Percentiles rank a stretch among this genome's conserved stretches.
Evolutionary conservation across 306 rosid genomes (phyloP).

Genomic region (Cucurbita argyrosperma): DNA sequence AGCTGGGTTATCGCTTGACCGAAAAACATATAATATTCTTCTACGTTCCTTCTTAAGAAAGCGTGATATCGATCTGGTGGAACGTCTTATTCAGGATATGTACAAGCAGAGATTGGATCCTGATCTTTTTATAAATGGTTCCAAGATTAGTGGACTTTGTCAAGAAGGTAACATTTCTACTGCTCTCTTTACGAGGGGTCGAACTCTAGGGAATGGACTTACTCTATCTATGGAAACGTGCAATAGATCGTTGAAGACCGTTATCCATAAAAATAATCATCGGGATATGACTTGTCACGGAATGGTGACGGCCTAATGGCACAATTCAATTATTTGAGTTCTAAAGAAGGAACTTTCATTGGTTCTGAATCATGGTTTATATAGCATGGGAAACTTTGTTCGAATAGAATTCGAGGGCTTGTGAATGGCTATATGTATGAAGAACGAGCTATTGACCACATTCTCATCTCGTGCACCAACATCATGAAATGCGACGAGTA

Average conservation of each 20-base stretch:
- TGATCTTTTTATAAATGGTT: slow-evolving; percentile 17
- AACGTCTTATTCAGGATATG: slow-evolving; percentile 15
- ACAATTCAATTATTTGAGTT: slow-evolving; percentile 1
- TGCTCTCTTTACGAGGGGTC: slow-evolving; percentile 17
- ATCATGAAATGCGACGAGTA: not conserved
- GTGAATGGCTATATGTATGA: not conserved
- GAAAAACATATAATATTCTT: slow-evolving; percentile 22
- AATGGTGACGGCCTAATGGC: slow-evolving; percentile 17
- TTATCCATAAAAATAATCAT: slow-evolving; percentile 10
- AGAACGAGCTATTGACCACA: not conserved
- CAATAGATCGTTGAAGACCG: slow-evolving; percentile 12
- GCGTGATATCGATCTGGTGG: not conserved
- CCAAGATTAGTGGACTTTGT: slow-evolving; percentile 15
- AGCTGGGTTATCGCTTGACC: slow-evolving; percentile 9
- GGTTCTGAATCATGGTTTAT: not conserved
- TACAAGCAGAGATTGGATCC: slow-evolving; percentile 17
- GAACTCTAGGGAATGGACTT: slow-evolving; percentile 16
- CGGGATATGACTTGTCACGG: slow-evolving; percentile 5
- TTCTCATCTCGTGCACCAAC: not conserved
- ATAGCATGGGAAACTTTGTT: not conserved
- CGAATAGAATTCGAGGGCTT: not conserved
- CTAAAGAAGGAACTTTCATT: not conserved
- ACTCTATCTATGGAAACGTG: slow-evolving; percentile 17
- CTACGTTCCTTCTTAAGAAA: slow-evolving; percentile 16
- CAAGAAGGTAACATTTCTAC: slow-evolving; percentile 14